Base-by-base conservation (phyloP, 2,329 filamentous ascomycete species). In the Colletotrichum sublineola region DNA sequence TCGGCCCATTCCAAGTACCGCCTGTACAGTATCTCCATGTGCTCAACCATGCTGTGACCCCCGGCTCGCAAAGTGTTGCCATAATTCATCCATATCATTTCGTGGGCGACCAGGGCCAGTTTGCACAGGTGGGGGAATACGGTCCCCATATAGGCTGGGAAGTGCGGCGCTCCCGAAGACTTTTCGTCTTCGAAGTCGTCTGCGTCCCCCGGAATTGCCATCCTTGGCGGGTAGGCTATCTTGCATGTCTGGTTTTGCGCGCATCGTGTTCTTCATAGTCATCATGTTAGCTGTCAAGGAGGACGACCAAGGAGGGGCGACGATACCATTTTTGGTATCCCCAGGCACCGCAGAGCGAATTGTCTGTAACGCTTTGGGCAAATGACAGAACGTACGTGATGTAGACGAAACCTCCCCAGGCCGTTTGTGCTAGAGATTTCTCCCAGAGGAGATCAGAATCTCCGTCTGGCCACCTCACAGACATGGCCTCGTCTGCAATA, bases 341-440 rank as follows among this genome's bases (percentile, higher is more conserved):
- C 11, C 24, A 5, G 9, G n/a, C 56, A 58, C n/a, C 11, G 24
- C 38, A 40, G 15, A 29, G 36, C 5, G 15, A 24, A 5, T 7
- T 18, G n/a, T 40, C 20, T 20, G 38, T 9, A 58, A 46, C 12
- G 5, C 11, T 8, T 44, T 18, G 18, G 4, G 0, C 12, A 24
- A 12, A 53, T 7, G 20, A 5, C 6, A 60, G 48, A 20, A 68
- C 68, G 38, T 67, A 71, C 68, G 68, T 71, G 24, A 71, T 62
- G 63, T 67, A 56, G 9, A 71, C 63, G 36, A 71, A 71, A 24
- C 63, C 50, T 20, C 68, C 68, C 68, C 63, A 71, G 48, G 68
- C 68, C 12, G 63, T 71, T 20, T 71, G 68, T 3, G 63, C 24
- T 7, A 42, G 46, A 3, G 63, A 31, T 12, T 50, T 61, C 5